A percentile compares a stretch with the other conserved stretches of the same genome.
phyloP scores from a whole-genome alignment of 805 yeast genomes.

The Saccharomycopsis vini region DNA sequence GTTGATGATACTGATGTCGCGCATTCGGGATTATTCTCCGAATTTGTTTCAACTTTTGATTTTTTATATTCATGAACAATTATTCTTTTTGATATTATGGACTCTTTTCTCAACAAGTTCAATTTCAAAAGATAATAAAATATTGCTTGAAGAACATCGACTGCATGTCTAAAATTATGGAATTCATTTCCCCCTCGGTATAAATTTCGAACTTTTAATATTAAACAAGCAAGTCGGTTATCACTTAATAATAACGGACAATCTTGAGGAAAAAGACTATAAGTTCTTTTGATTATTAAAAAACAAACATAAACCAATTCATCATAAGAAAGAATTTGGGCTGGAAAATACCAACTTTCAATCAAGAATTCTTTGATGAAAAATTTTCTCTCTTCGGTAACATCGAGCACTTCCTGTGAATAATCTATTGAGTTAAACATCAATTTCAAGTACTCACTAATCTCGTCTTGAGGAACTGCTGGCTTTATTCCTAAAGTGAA shows the following conservation, averaged over 20 bases:
- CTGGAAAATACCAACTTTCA: conserved; percentile 62
- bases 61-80: conserved; percentile 9
- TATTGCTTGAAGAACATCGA: conserved; percentile 89
- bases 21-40: neutral
- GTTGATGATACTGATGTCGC: too few species aligned
- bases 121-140: conserved; percentile 44
- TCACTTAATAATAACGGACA: conserved; percentile 25
- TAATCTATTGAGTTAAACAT: too few species aligned
- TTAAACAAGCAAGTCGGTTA: conserved; percentile 46
- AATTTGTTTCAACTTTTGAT: neutral
- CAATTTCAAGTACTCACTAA: too few species aligned
- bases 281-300: conserved; percentile 42
- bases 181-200: conserved; percentile 83
- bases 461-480: too few species aligned
- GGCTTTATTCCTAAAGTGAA: too few species aligned
- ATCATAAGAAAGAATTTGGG: conserved; percentile 54
- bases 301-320: conserved; percentile 56
- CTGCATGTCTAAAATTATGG: conserved; percentile 93
- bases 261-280: conserved; percentile 22
- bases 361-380: conserved; percentile 29
- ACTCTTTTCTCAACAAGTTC: conserved; percentile 21
- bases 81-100: conserved; percentile 13
- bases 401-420: too few species aligned
- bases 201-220: conserved; percentile 63
- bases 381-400: conserved; percentile 22